Base-by-base conservation (phyloP, 306 rosid genomes). In the Cercis canadensis region DNA sequence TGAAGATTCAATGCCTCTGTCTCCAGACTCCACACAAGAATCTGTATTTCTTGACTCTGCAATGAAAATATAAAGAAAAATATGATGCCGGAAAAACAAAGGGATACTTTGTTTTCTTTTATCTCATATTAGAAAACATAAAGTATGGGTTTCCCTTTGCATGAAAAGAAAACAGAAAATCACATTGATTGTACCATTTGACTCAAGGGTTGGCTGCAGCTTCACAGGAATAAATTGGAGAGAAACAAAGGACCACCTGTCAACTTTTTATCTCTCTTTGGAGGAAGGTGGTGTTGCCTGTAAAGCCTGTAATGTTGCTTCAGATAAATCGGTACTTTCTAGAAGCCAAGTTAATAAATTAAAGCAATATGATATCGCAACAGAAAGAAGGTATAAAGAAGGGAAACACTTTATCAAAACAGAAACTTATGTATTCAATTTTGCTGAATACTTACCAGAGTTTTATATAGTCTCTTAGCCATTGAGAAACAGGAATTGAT, bases 161-260 rank as follows among this genome's bases (percentile, higher is more conserved):
- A n/a, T n/a, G n/a, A n/a, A n/a, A n/a, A n/a, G n/a, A n/a, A n/a
- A n/a, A n/a, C n/a, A n/a, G n/a, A n/a, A n/a, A n/a, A n/a, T n/a
- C n/a, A n/a, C n/a, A n/a, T n/a, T n/a, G n/a, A n/a, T n/a, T n/a
- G n/a, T n/a, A n/a, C n/a, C n/a, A n/a, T n/a, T n/a, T n/a, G n/a
- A n/a, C n/a, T n/a, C n/a, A n/a, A n/a, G n/a, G n/a, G n/a, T n/a
- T n/a, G n/a, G n/a, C 13, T 75, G 43, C 39, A n/a, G n/a, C 11
- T 37, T 19, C 29, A 31, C 37, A 32, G 24, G 36, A 44, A 0
- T 15, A 29, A 55, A 43, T 7, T 39, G 55, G 73, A 75, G 78
- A 57, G 17, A 18, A 70, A 72, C 63, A 56, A 72, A 50, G 82
- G 84, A 67, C 82, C 81, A 72, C 81, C 70, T 75, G 68, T 62